phyloP scores from a whole-genome alignment of 192 early-diverging fungal species.

The Lunasporangiospora selenospora region DNA sequence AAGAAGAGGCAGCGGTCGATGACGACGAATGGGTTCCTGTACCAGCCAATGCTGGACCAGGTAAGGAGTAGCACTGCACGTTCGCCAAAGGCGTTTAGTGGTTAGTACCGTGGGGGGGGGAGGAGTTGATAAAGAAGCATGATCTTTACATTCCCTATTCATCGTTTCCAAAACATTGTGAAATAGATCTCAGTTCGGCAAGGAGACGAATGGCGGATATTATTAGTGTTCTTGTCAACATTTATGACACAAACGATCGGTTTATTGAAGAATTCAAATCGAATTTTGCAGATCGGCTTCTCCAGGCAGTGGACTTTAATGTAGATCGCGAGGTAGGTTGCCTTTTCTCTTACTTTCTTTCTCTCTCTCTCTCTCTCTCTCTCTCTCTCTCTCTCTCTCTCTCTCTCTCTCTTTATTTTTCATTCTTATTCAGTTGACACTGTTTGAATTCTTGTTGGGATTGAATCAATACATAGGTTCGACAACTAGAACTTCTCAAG shows the following conservation, averaged over 20 bases:
- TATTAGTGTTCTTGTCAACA: conserved; percentile 67
- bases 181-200: conserved; percentile 34
- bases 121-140: no score
- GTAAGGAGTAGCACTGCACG: conserved; percentile 28
- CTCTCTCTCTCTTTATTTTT: no score
- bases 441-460: no score
- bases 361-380: conserved; percentile 5
- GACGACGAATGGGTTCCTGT: conserved; percentile 67
- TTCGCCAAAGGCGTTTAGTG: no score
- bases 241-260: conserved; percentile 72
- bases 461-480: conserved; percentile 54
- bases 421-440: no score
- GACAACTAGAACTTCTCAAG: conserved; percentile 78
- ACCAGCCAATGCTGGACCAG: conserved; percentile 63
- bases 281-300: conserved; percentile 59
- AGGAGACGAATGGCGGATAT: conserved; percentile 61
- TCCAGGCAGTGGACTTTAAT: conserved; percentile 56
- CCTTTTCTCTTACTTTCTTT: not conserved
- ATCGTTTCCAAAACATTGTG: no score
- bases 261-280: conserved; percentile 77
- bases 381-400: no score
- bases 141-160: no score
- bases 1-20: conserved; percentile 56
- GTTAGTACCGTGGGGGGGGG: conserved; percentile 9
- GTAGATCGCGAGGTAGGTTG: conserved; percentile 59